These are phyloP conservation scores for Lepraria neglecta DNA, from an alignment of 495 filamentous ascomycete species.

Conservation along the genomic window DNA sequence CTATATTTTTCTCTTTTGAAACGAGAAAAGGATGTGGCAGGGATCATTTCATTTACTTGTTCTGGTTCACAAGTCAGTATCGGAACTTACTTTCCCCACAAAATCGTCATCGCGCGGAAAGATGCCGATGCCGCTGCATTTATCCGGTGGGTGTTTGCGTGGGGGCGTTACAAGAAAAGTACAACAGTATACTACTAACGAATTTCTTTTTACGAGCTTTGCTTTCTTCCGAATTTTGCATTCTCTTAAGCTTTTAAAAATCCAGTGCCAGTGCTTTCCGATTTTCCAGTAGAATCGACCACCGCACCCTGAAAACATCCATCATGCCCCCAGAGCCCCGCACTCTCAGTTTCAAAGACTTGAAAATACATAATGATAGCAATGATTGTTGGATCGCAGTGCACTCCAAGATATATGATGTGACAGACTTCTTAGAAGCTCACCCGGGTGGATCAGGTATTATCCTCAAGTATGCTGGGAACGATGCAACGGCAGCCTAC, in stretches of 20 bases:
- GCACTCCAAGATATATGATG: conserved; percentile 85
- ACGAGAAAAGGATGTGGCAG: neutral
- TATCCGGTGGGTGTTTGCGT: conserved; percentile 9
- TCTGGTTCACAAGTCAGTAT: too few species aligned
- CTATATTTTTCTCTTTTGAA: neutral
- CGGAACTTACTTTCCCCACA: neutral
- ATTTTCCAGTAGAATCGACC: neutral
- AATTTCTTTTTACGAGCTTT: too few species aligned
- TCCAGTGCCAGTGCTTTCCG: too few species aligned
- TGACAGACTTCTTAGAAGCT: conserved; percentile 71
- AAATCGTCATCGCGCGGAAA: conserved; percentile 17
- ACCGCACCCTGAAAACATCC: neutral
- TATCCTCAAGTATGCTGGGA: conserved; percentile 63
- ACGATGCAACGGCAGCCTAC: conserved; percentile 66
- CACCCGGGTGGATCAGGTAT: conserved; percentile 68
- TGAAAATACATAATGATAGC: conserved; percentile 72
- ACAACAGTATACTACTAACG: too few species aligned
- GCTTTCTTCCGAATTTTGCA: neutral
- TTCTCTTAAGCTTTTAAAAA: neutral
- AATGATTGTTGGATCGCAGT: conserved; percentile 79
- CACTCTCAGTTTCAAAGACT: conserved; percentile 59
- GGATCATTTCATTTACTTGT: neutral
- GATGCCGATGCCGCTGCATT: conserved; percentile 3
- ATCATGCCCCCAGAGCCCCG: conserved; percentile 1
- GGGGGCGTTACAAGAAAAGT: neutral